Base-by-base conservation (phyloP, 805 yeast species). In the Candida peoriensis region DNA sequence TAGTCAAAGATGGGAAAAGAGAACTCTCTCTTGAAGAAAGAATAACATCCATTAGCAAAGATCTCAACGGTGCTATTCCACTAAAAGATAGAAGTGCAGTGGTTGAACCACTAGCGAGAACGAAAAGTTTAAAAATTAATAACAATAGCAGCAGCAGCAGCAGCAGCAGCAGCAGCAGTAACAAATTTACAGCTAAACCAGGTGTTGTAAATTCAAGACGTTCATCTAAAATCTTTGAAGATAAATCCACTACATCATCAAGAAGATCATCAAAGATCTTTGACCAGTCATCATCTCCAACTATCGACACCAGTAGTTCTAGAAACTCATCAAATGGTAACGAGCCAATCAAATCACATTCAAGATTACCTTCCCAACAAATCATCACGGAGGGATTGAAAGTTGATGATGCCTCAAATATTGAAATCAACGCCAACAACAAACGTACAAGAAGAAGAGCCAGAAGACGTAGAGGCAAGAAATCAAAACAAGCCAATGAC, bases 51-150 rank as follows among this genome's bases (percentile, higher is more conserved):
- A 18, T 51, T 7, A 42, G 47, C 10, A 48, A 41, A 24, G 54
- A 50, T 8, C 34, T 52, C 20, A 51, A 49, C 28, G 33, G 40
- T 8, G 24, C 41, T 2, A 49, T 49, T 8, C 55, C 55, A 28
- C 15, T 25, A 8, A 40, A 43, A 11, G 54, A 52, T 29, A 39
- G 54, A 26, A 24, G 27, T 2, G 32, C 43, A 3, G 28, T 40
- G 13, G 19, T 43, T 6, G 43, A 41, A 7, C 20, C 37, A 12
- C 39, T 30, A 2, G 34, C 16, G 8, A 25, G 19, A 25, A 15
- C 28, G 11, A 25, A 25, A 15, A 25, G 19, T 11, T 20, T 28
- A 10, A 15, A 21, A 20, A 15, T 11, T 9, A n/a, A n/a, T n/a
- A n/a, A n/a, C n/a, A n/a, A n/a, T n/a, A n/a, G n/a, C n/a, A n/a